Base-by-base conservation (phyloP, 345 rosid genomes). In the Citrus trifoliata region DNA sequence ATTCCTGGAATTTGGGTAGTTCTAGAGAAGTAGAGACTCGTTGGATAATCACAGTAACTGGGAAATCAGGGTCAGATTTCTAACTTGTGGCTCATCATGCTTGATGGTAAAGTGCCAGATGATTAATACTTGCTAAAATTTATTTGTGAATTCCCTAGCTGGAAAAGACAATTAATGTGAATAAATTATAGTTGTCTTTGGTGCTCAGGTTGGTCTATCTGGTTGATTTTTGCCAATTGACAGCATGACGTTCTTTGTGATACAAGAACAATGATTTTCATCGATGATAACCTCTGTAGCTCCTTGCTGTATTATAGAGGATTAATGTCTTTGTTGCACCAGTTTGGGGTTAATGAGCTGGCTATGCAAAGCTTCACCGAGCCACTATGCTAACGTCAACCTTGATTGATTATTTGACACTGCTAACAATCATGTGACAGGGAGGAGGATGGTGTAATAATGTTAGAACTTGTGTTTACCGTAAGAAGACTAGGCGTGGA, bases 401-500 rank as follows among this genome's bases (percentile, higher is more conserved):
- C 53, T 77, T 25, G 55, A 51, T 60, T 27, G 70, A 64, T 56
- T 46, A 72, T 51, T 42, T 74, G 73, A 82, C 37, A 74, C 75
- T 18, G 42, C 67, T 12, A 19, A 60, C 66, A n/a, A 64, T 81
- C 74, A 78, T 79, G 78, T 84, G 80, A 55, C 75, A 95, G 99
- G 99, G 99, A 62, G 99, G 99, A 80, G 98, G 99, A 87, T 95
- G 99, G 99, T 95, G 99, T 87, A 89, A 95, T 73, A 88, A 76
- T 67, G 80, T 93, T 56, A 87, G 92, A 83, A 86, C 83, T 37
- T 95, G 99, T 73, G 88, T 88, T 37, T 92, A 93, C 80, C 92
- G 98, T 14, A 95, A 93, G 80, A 86, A 56, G 32, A 90, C 88
- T 33, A 82, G 90, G 24, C 98, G 83, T 10, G 99, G 99, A 59